Evolutionary conservation across 305 asterid genomes (phyloP).

Genomic region (Solanum aculeatissimum): DNA sequence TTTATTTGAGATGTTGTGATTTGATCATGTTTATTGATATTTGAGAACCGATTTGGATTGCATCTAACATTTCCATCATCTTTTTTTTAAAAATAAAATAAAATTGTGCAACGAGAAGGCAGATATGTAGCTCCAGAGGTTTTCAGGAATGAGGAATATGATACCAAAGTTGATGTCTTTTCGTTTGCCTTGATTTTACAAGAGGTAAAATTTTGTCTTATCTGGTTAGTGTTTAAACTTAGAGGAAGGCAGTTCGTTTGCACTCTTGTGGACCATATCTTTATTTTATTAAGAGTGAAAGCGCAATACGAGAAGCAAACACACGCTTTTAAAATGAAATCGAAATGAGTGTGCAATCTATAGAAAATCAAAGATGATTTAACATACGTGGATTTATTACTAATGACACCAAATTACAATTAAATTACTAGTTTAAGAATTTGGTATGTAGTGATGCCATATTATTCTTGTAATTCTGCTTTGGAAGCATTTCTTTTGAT

Average conservation of each 20-base stretch:
- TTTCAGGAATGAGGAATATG: conserved; percentile 78
- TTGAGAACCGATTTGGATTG: neutral
- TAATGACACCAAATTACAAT: neutral
- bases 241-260: neutral
- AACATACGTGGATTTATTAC: neutral
- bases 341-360: neutral
- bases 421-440: neutral
- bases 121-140: conserved; percentile 95
- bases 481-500: neutral
- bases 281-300: neutral
- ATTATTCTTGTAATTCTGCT: neutral
- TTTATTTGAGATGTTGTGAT: neutral
- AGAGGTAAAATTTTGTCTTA: conserved; percentile 41
- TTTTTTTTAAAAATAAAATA: no score
- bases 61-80: neutral
- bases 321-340: neutral
- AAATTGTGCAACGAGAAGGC: conserved; percentile 30
- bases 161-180: conserved; percentile 92
- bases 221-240: neutral
- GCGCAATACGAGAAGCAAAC: neutral
- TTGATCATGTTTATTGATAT: neutral
- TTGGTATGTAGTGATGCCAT: neutral
- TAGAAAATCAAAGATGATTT: neutral
- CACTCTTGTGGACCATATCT: neutral
- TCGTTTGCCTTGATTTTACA: conserved; percentile 89